These are phyloP conservation scores for Aaosphaeria arxii DNA, from an alignment of 2,329 filamentous ascomycete genomes.

Conservation along the genomic window DNA sequence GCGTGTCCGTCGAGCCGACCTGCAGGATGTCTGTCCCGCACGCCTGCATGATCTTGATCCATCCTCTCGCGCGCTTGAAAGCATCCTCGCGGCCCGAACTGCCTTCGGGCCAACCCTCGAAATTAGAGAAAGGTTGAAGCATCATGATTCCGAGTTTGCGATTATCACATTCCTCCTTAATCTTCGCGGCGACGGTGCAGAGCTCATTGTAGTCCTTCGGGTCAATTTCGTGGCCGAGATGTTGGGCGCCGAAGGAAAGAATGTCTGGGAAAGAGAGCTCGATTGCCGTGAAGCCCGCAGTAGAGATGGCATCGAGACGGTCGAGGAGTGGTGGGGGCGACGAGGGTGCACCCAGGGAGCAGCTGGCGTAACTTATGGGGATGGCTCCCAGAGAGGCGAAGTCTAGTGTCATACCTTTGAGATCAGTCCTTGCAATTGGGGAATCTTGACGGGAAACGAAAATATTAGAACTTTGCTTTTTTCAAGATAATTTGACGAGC, in stretches of 20 bases:
- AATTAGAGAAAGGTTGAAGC: constrained; percentile 73
- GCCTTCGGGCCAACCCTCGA: constrained; percentile 67
- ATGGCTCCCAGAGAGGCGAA: constrained; percentile 37
- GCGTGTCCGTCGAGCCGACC: constrained; percentile 61
- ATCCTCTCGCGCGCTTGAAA: constrained; percentile 61
- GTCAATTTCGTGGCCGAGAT: constrained; percentile 50
- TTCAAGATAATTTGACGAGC: too few relatives aligned
- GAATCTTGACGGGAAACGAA: too few relatives aligned
- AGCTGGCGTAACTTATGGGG: constrained; percentile 55
- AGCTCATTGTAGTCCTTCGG: constrained; percentile 61
- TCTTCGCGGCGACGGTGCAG: constrained; percentile 51
- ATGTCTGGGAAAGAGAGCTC: constrained; percentile 76
- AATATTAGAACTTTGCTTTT: too few relatives aligned
- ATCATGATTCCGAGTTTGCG: constrained; percentile 63
- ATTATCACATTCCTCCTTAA: constrained; percentile 54
- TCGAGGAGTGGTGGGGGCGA: constrained; percentile 51
- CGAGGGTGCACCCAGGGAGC: constrained; percentile 50
- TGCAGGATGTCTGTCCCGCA: constrained; percentile 69
- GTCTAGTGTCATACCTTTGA: constrained; percentile 30
- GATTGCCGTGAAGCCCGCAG: constrained; percentile 64
- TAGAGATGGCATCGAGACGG: constrained; percentile 62
- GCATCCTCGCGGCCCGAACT: constrained; percentile 60
- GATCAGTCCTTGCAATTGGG: too few relatives aligned
- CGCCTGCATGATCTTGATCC: constrained; percentile 70
- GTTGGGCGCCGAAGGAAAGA: constrained; percentile 56